Conservation (phyloP, 495 filamentous ascomycete genomes). For the Trichocladium antarcticum region DNA sequence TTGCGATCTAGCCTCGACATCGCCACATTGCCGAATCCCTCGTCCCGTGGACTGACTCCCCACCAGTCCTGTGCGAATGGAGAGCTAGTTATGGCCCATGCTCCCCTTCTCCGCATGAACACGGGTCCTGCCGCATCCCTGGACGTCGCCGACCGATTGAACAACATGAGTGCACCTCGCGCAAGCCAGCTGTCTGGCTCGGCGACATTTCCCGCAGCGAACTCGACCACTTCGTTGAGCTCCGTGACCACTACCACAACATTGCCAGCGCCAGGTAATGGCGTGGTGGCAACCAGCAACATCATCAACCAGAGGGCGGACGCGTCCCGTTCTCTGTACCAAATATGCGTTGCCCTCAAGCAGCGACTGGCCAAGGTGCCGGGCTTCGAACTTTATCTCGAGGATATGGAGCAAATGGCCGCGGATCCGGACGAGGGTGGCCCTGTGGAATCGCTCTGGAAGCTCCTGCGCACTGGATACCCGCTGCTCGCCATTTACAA, state of each 20-base stretch:
- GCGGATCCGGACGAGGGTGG: slow-evolving; percentile 51
- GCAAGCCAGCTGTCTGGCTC: slow-evolving; percentile 45
- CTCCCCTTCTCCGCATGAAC: slow-evolving; percentile 42
- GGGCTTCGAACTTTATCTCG: slow-evolving; percentile 61
- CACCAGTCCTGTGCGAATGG: slow-evolving; percentile 27
- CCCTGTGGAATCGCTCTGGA: slow-evolving; percentile 85
- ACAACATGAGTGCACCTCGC: slow-evolving; percentile 36
- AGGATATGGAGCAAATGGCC: slow-evolving; percentile 43
- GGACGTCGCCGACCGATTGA: slow-evolving; percentile 27
- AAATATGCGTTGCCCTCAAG: slow-evolving; percentile 79
- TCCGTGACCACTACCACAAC: slow-evolving; percentile 37
- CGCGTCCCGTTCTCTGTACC: slow-evolving; percentile 78
- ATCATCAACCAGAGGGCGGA: slow-evolving; percentile 94
- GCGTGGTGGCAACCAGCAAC: slow-evolving; percentile 63
- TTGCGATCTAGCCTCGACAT: slow-evolving; percentile 2
- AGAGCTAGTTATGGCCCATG: slow-evolving; percentile 39
- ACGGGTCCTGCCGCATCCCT: slow-evolving; percentile 37
- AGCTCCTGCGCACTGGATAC: slow-evolving; percentile 69
- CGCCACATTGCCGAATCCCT: slow-evolving; percentile 4
- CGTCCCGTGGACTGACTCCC: slow-evolving; percentile 10
- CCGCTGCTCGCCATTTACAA: slow-evolving; percentile 88
- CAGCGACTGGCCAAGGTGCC: slow-evolving; percentile 72
- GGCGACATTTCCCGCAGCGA: slow-evolving; percentile 38
- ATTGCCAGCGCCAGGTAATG: slow-evolving; percentile 31
- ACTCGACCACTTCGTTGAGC: slow-evolving; percentile 38